Conservation (phyloP, 177 flowering plant species). For the Vitis hybrid region DNA sequence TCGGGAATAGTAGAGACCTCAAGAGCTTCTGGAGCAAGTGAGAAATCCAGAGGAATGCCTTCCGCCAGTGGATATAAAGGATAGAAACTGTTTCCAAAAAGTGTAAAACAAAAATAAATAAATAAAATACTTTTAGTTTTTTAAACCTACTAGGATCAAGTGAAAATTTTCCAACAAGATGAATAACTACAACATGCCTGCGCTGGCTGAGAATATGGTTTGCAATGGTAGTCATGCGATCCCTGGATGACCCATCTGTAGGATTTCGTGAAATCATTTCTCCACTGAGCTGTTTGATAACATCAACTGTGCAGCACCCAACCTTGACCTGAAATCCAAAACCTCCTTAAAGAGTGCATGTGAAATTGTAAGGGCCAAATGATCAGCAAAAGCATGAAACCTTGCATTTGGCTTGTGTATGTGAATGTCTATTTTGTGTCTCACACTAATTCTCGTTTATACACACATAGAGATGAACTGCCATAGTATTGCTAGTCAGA, state of each 20-base stretch:
- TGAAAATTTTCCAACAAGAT: neutral
- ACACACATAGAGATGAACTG: too few species aligned
- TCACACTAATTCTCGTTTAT: too few species aligned
- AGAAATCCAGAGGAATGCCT: constrained; percentile 81
- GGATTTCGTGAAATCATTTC: constrained; percentile 79
- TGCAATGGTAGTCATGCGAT: constrained; percentile 78
- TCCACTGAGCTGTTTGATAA: constrained; percentile 85
- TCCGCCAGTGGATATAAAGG: constrained; percentile 92
- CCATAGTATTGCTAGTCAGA: too few species aligned
- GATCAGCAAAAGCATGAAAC: too few species aligned
- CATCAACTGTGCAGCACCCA: constrained; percentile 81
- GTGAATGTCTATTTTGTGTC: too few species aligned
- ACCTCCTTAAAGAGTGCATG: neutral
- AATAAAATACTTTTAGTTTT: neutral
- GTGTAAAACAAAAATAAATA: neutral
- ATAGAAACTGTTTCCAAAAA: constrained; percentile 70
- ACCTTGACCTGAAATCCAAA: constrained; percentile 63
- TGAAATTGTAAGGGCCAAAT: too few species aligned
- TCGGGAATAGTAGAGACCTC: constrained; percentile 63
- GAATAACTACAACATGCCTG: constrained; percentile 44
- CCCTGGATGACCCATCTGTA: constrained; percentile 53
- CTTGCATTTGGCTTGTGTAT: too few species aligned
- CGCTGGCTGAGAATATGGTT: constrained; percentile 76
- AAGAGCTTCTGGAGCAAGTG: constrained; percentile 83
- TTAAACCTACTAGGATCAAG: neutral